Percentiles rank a stretch among this genome's conserved stretches.
These are phyloP conservation scores for Cyclanthera cordifolia DNA, from an alignment of 306 rosid genomes.

Conservation along the genomic window DNA sequence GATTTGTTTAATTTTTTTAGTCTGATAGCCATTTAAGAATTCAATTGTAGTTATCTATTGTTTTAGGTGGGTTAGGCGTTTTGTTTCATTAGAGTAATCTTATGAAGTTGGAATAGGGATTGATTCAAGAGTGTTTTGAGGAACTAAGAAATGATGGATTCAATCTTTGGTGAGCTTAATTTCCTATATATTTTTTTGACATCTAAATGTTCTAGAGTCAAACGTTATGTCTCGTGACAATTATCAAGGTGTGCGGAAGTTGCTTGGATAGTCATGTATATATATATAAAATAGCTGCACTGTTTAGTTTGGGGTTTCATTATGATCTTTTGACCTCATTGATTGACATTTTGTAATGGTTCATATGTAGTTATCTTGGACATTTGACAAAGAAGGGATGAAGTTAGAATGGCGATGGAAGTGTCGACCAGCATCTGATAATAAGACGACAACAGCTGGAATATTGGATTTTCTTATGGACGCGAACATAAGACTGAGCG, in stretches of 20 bases:
- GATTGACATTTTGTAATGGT: background rate
- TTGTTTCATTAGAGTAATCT: background rate
- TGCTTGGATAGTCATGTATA: too few species aligned
- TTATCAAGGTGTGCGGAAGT: too few species aligned
- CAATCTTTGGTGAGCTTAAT: too few species aligned
- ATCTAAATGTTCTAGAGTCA: too few species aligned
- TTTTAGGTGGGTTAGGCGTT: background rate
- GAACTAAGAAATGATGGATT: too few species aligned
- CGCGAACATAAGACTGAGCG: constrained; percentile 72
- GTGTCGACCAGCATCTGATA: constrained; percentile 45
- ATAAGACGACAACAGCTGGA: constrained; percentile 47
- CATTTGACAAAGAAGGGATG: constrained; percentile 76
- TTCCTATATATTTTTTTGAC: too few species aligned
- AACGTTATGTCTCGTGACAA: too few species aligned
- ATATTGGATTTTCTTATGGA: constrained; percentile 78
- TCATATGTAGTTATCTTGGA: constrained; percentile 60
- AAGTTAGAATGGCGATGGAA: constrained; percentile 85
- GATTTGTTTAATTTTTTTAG: too few species aligned
- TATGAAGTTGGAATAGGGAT: background rate
- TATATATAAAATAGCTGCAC: background rate
- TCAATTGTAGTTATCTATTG: background rate
- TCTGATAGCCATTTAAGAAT: background rate
- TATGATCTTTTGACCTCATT: background rate
- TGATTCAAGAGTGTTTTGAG: too few species aligned
- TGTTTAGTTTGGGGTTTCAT: background rate